phyloP scores from a whole-genome alignment of 2,329 filamentous ascomycete genomes.

The Fusarium graminum region DNA sequence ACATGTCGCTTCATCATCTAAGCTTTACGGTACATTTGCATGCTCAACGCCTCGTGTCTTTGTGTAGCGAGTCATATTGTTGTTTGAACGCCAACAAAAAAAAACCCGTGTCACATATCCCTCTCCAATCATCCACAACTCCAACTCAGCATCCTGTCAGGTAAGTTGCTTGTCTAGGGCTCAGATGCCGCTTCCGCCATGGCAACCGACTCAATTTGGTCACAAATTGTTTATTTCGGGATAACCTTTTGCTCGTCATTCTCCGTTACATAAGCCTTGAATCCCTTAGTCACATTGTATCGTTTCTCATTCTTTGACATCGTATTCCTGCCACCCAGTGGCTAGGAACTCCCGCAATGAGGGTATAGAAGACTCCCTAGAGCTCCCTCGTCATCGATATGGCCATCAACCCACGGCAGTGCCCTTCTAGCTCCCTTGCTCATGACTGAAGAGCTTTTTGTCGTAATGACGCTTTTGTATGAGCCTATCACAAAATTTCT shows the following conservation, averaged over 20 bases:
- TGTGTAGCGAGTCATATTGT: background rate
- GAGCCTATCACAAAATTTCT: background rate
- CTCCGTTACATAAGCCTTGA: conserved; percentile 4
- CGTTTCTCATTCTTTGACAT: conserved; percentile 13
- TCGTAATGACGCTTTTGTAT: conserved; percentile 4
- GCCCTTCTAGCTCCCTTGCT: conserved; percentile 19
- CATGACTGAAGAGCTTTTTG: conserved; percentile 5
- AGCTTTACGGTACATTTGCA: conserved; percentile 15
- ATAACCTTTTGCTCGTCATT: background rate
- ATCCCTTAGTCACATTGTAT: conserved; percentile 4
- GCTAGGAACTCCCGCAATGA: conserved; percentile 19
- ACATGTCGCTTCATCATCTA: conserved; percentile 8
- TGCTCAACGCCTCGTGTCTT: conserved; percentile 18
- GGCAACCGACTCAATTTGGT: background rate
- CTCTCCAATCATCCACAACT: too few relatives aligned
- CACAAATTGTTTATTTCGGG: background rate
- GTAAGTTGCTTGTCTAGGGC: background rate
- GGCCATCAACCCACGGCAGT: conserved; percentile 27
- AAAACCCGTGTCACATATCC: too few relatives aligned
- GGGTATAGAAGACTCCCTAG: conserved; percentile 27
- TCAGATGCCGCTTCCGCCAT: conserved; percentile 2
- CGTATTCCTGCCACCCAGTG: background rate
- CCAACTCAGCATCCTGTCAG: background rate
- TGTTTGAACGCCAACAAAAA: conserved; percentile 1
- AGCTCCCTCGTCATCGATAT: conserved; percentile 27